Evolutionary conservation across 2,329 filamentous ascomycete species (phyloP).

Genomic region (Aspergillus ustus): DNA sequence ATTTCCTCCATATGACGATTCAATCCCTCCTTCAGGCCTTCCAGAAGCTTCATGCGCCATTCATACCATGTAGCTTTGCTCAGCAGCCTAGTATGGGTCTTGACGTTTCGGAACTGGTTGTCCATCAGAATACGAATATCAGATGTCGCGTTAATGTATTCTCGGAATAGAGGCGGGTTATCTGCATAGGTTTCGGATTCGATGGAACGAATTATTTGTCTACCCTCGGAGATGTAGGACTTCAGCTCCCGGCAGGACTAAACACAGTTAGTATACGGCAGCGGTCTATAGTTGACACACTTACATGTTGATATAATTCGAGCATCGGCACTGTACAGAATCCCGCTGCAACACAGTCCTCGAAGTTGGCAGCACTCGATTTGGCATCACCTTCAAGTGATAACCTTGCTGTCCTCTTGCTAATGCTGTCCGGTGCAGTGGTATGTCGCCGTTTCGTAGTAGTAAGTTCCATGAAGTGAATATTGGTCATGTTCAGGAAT

Average conservation of each 20-base stretch:
- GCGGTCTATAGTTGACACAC: slow-evolving; percentile 31
- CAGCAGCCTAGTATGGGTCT: slow-evolving; percentile 83
- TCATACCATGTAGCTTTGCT: slow-evolving; percentile 99
- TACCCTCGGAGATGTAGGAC: slow-evolving; percentile 92
- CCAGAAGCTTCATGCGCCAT: slow-evolving; percentile 88
- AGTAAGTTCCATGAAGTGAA: slow-evolving; percentile 98
- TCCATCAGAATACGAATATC: slow-evolving; percentile 89
- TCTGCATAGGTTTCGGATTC: slow-evolving; percentile 87
- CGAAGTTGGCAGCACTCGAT: slow-evolving; percentile 54
- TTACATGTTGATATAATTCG: slow-evolving; percentile 87
- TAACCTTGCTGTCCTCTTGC: slow-evolving; percentile 34
- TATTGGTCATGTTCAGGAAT: slow-evolving; percentile 92
- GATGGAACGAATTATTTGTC: slow-evolving; percentile 86
- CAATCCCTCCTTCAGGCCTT: slow-evolving; percentile 81
- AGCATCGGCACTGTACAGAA: slow-evolving; percentile 92
- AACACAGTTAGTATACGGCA: slow-evolving; percentile 32
- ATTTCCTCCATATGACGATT: slow-evolving; percentile 76
- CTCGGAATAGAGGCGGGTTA: slow-evolving; percentile 87
- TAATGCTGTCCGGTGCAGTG: slow-evolving; percentile 61
- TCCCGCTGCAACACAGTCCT: slow-evolving; percentile 82
- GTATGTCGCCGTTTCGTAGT: slow-evolving; percentile 93
- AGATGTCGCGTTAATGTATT: slow-evolving; percentile 84
- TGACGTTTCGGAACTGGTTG: slow-evolving; percentile 96
- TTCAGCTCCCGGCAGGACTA: slow-evolving; percentile 90
- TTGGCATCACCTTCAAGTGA: slow-evolving; percentile 29